phyloP scores from a whole-genome alignment of 1,284 basidiomycete species.

The Coniferiporia sulphurascens region DNA sequence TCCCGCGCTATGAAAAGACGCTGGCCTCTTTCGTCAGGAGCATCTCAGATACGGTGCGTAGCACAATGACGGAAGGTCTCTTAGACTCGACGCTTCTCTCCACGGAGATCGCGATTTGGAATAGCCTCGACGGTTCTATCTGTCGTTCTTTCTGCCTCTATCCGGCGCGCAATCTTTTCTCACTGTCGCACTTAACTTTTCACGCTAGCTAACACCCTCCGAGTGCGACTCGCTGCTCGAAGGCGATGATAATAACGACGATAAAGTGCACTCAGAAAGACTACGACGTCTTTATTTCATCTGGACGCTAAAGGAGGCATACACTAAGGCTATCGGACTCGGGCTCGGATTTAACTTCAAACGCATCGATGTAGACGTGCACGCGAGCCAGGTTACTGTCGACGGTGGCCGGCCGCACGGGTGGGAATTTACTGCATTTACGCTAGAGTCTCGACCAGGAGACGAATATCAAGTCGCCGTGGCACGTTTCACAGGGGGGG shows the following conservation, averaged over 20 bases:
- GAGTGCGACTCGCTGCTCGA: conserved; percentile 10
- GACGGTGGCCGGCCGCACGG: conserved; percentile 53
- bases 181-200: conserved; percentile 1
- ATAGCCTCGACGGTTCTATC: neutral
- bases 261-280: neutral
- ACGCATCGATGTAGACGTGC: conserved; percentile 63
- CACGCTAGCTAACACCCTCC: conserved; percentile 11
- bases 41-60: conserved; percentile 59
- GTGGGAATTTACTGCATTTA: conserved; percentile 65
- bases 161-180: neutral
- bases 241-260: conserved; percentile 1
- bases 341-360: conserved; percentile 79
- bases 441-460: conserved; percentile 28
- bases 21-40: conserved; percentile 57
- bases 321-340: conserved; percentile 76
- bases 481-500: conserved; percentile 39
- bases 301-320: conserved; percentile 86
- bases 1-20: conserved; percentile 49
- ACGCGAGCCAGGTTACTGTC: conserved; percentile 38
- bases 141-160: neutral
- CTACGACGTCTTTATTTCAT: conserved; percentile 65
- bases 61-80: neutral
- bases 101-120: neutral
- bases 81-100: neutral
- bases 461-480: conserved; percentile 60